Conservation (phyloP, 257 asterid species). For the Solanum lycopersicoides region DNA sequence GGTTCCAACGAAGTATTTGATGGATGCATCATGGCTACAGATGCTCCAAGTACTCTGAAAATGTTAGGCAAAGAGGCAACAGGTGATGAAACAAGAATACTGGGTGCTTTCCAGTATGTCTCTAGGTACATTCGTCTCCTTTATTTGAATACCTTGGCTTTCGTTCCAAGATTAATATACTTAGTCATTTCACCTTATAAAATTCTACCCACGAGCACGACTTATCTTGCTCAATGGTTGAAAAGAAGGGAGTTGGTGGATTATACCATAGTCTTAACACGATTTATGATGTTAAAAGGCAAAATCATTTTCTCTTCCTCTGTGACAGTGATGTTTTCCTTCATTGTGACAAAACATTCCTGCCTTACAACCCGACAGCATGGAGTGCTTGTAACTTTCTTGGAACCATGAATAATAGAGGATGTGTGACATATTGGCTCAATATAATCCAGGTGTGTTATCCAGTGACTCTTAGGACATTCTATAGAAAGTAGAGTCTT, state of each 20-base stretch:
- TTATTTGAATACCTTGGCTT: neutral
- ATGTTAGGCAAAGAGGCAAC: slow-evolving; percentile 21
- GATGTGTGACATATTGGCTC: slow-evolving; percentile 58
- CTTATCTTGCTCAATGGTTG: neutral
- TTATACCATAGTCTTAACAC: neutral
- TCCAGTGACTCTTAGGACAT: too few species aligned
- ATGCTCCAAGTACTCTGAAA: slow-evolving; percentile 65
- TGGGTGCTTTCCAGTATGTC: slow-evolving; percentile 77
- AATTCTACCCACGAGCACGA: neutral
- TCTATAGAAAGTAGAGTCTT: too few species aligned
- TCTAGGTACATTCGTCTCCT: slow-evolving; percentile 29
- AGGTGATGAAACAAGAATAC: slow-evolving; percentile 36
- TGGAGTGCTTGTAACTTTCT: too few species aligned
- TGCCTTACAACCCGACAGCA: slow-evolving; percentile 46
- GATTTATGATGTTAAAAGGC: neutral
- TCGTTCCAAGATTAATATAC: neutral
- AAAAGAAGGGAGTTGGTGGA: neutral
- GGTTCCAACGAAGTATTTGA: slow-evolving; percentile 45
- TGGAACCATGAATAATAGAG: too few species aligned
- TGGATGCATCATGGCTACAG: slow-evolving; percentile 63
- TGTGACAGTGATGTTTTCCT: slow-evolving; percentile 61
- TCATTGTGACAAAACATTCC: slow-evolving; percentile 52
- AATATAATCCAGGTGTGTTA: slow-evolving; percentile 31
- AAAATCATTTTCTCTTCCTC: slow-evolving; percentile 3
- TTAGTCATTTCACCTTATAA: neutral